Evolutionary conservation across 1,284 basidiomycete species (phyloP), one percentile per base, ranked within the genome.

Genomic region (Rhodotorula sp.): DNA sequence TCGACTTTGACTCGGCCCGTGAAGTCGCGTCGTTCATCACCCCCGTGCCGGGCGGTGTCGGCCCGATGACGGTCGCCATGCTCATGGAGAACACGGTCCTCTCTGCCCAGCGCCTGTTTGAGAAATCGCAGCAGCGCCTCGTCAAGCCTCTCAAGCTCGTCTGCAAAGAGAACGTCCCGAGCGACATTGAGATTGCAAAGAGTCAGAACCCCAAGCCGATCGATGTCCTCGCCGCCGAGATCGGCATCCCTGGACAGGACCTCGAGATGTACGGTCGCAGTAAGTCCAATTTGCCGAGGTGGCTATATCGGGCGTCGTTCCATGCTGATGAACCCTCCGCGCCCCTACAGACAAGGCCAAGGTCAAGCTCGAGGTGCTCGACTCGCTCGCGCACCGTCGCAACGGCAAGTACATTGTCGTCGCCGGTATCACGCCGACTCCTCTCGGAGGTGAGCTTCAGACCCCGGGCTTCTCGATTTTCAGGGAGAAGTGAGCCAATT

Each of bases 51-150:
- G 94, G 94, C 80, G 97, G 97, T 75, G 97, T 99, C 66, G 97
- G 97, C 31, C 97, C 97, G 45, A 97, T 98, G 95, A 99, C 97
- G 15, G 97, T 99, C 71, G 97, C 97, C 56, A 87, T 98, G 86
- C 89, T 99, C 76, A 98, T 99, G 95, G 87, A 89, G 80, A 99
- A 99, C 83, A 95, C 95, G 0, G 84, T 94, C 75, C 84, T 85
- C 74, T 90, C 92, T 66, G 94, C 95, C 47, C 87, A 92, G 81
- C 88, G 91, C 71, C 84, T 89, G 65, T 93, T 89, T 85, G 86
- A 90, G 77, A 84, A 86, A 62, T 82, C 85, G 54, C 87, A 89
- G 63, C 80, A 85, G 28, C 86, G 88, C 71, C 81, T 83, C 73
- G 83, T 97, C 80, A 89, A 86, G 77, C 92, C 93, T 15, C 86